phyloP scores from a whole-genome alignment of 2,329 filamentous ascomycete genomes.

The Neoarthrinium moseri region DNA sequence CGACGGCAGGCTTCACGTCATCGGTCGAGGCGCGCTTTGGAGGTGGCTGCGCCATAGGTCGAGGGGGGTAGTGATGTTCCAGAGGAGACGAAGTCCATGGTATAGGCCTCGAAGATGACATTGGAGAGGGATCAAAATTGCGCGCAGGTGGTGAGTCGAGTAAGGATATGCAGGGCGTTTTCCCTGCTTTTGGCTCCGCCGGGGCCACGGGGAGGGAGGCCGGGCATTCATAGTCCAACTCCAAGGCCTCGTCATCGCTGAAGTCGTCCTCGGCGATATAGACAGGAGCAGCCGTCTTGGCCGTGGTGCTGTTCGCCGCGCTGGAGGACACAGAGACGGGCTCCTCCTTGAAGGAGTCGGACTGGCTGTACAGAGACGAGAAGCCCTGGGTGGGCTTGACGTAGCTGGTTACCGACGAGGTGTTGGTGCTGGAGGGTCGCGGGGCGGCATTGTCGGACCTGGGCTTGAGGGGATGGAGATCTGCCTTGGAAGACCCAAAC shows the following conservation, averaged over 20 bases:
- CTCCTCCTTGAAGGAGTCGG: slow-evolving; percentile 48
- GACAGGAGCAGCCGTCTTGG: slow-evolving; percentile 36
- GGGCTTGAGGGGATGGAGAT: slow-evolving; percentile 27
- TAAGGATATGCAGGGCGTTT: slow-evolving; percentile 25
- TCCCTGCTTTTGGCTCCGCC: slow-evolving; percentile 19
- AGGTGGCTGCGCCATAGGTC: slow-evolving; percentile 21
- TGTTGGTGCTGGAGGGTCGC: slow-evolving; percentile 13
- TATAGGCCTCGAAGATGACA: slow-evolving; percentile 35
- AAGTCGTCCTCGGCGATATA: slow-evolving; percentile 81
- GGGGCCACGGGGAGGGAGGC: slow-evolving; percentile 41
- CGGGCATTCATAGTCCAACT: slow-evolving; percentile 65
- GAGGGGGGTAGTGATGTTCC: slow-evolving; percentile 43
- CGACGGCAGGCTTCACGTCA: slow-evolving; percentile 26
- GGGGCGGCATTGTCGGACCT: slow-evolving; percentile 33
- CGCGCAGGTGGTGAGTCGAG: slow-evolving; percentile 20
- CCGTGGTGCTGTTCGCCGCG: slow-evolving; percentile 24
- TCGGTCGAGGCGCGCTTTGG: slow-evolving; percentile 41
- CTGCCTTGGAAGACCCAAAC: slow-evolving; percentile 40
- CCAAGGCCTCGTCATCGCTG: slow-evolving; percentile 77
- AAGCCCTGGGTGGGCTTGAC: slow-evolving; percentile 27
- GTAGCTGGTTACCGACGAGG: slow-evolving; percentile 12
- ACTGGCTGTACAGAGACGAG: slow-evolving; percentile 41
- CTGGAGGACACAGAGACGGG: slow-evolving; percentile 34
- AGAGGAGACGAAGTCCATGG: slow-evolving; percentile 73
- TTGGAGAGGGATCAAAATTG: slow-evolving; percentile 15